Evolutionary conservation across 1,139 yeast genomes (phyloP), one percentile per base, ranked within the genome.

Genomic region (Protomyces inouyei): DNA sequence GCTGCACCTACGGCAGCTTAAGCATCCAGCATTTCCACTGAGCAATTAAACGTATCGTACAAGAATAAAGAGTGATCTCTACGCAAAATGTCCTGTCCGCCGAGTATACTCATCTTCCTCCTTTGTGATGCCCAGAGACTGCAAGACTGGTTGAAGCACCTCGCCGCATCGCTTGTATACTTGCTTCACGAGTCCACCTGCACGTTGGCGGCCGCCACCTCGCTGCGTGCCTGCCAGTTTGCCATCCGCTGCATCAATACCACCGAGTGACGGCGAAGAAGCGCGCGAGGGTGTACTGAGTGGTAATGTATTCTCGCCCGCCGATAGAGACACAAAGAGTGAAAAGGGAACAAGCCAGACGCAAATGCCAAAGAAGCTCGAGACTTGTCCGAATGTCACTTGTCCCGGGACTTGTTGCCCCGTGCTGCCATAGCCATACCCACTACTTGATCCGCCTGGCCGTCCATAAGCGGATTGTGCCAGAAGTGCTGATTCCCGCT

Each of bases 291-390:
- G 38, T 6, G 56, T 51, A 16, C 52, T 43, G 9, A 64, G 52
- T 45, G 98, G 98, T 60, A 93, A 80, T 35, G 88, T 84, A 72
- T 90, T 88, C 72, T 95, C 99, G 68, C 90, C 88, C 5, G 98
- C 98, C 73, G 96, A 88, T 67, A 93, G 80, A 60, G 96, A 87
- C 35, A 95, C 93, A 76, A 95, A 92, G 68, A 95, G 79, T 1
- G 97, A 86, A 75, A 93, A 91, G 38, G 99, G 99, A 53, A 93
- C 83, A 67, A 92, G 81, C 99, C 99, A 93, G 14, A 93, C 86
- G 71, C 95, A 86, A 53, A 93, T 78, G 0, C 97, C 98, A 73
- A 95, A 91, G 75, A 93, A 93, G 3, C 97, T 87, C 35, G 97
- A 89, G 2, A 93, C 89, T 73, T 95, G 97, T 0, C 91, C 79